phyloP scores from a whole-genome alignment of 2,329 filamentous ascomycete species.

The Trichothecium roseum region DNA sequence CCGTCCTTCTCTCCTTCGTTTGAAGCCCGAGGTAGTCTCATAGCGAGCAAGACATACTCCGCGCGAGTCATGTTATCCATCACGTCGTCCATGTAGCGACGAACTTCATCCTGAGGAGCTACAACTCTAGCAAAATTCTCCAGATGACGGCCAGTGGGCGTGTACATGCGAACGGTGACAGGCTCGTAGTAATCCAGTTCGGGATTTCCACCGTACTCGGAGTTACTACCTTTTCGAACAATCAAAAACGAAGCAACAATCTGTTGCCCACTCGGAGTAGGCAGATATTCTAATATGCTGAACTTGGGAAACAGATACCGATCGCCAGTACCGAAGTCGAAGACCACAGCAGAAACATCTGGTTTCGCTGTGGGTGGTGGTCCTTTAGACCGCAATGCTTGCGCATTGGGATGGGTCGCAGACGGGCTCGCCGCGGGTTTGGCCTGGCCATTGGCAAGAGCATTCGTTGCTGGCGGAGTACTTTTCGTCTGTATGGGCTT shows the following conservation, averaged over 20 bases:
- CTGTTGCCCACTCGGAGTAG: slow-evolving; percentile 38
- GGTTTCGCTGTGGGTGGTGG: slow-evolving; percentile 42
- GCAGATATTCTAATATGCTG: slow-evolving; percentile 61
- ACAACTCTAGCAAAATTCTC: slow-evolving; percentile 53
- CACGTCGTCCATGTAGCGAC: slow-evolving; percentile 58
- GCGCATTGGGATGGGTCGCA: slow-evolving; percentile 26
- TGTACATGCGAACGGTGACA: slow-evolving; percentile 51
- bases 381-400: slow-evolving; percentile 50
- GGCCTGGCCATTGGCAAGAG: slow-evolving; percentile 18
- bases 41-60: slow-evolving; percentile 56
- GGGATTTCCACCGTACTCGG: slow-evolving; percentile 54
- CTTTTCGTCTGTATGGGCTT: slow-evolving; percentile 3
- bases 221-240: slow-evolving; percentile 59
- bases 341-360: slow-evolving; percentile 55
- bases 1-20: slow-evolving; percentile 20
- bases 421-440: not conserved
- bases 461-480: slow-evolving; percentile 20
- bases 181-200: slow-evolving; percentile 67
- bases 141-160: slow-evolving; percentile 43
- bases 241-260: slow-evolving; percentile 69
- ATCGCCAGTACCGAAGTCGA: slow-evolving; percentile 65
- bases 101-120: slow-evolving; percentile 51
- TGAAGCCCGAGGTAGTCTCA: slow-evolving; percentile 45
- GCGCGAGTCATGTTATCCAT: slow-evolving; percentile 61
- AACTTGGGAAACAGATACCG: slow-evolving; percentile 71